These are phyloP conservation scores for Pythium guiyangense DNA, from an alignment of 352 stramenopile species.

Conservation along the genomic window DNA sequence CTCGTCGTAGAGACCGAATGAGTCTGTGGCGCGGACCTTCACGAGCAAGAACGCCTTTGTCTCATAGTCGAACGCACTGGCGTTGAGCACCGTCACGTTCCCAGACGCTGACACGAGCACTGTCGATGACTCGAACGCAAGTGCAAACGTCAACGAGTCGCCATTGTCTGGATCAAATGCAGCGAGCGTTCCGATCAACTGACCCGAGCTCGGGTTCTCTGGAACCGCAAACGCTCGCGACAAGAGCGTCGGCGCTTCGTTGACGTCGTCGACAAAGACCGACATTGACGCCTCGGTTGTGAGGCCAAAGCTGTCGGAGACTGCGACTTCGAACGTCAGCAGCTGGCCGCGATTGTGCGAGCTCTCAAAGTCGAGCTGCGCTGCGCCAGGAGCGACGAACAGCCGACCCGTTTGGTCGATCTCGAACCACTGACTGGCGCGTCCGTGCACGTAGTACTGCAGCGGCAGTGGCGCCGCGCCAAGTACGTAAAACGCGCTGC, in stretches of 20 bases:
- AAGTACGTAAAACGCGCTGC: constrained; percentile 18
- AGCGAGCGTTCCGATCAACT: constrained; percentile 32
- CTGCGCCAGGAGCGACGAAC: constrained; percentile 10
- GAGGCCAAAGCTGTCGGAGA: constrained; percentile 32
- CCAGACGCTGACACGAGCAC: constrained; percentile 31
- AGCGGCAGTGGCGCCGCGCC: constrained; percentile 20
- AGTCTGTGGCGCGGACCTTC: constrained; percentile 30
- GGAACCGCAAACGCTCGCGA: constrained; percentile 30
- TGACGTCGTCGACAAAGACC: constrained; percentile 47
- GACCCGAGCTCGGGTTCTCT: constrained; percentile 39
- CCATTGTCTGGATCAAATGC: constrained; percentile 29
- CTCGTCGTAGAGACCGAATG: constrained; percentile 27
- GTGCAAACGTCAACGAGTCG: constrained; percentile 21
- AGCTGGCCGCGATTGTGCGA: constrained; percentile 17
- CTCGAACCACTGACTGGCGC: constrained; percentile 16
- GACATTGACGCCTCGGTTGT: constrained; percentile 28
- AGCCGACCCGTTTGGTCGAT: constrained; percentile 21
- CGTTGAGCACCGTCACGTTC: constrained; percentile 35
- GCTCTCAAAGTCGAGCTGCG: constrained; percentile 33
- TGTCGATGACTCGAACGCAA: constrained; percentile 18
- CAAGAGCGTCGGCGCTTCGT: constrained; percentile 32
- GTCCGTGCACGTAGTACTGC: constrained; percentile 21
- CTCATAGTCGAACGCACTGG: constrained; percentile 43
- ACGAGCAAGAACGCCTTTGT: constrained; percentile 27
- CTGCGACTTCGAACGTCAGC: constrained; percentile 21